Evolutionary conservation across 108 stramenopile species (phyloP), one percentile per base, ranked within the genome.

Genomic region (Fragilaria crotonensis): DNA sequence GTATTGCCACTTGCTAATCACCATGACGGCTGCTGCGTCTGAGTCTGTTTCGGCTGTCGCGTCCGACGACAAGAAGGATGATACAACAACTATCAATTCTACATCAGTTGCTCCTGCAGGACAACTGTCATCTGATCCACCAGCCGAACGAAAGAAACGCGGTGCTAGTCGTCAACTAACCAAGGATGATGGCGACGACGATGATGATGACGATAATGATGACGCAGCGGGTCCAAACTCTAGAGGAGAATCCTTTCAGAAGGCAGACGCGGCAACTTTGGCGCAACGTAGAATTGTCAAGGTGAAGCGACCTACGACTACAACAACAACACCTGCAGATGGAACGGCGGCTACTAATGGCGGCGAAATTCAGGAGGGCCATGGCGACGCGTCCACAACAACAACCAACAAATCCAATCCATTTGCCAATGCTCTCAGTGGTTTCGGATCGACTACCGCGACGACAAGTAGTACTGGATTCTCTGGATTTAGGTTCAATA

Each of bases 161-260:
- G 30, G 29, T 18, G 75, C 75, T 3, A 70, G 67, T 26, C 60
- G 70, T 48, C 75, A 76, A 59, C 51, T 76, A 11, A 76, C 75
- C 56, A 76, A 76, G 55, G 75, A 71, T 48, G 75, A 76, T 50
- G 31, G 9, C 5, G 51, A 25, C 3, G 62, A 62, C 29, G 64
- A 64, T 33, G 63, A 66, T 30, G 1, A 23, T 2, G 59, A 49
- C n/a, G 25, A 18, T 28, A 67, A 64, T 3, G 20, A 25, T 1
- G 50, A 52, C 3, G 18, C 7, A 18, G 29, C 28, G 11, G 26
- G 46, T 1, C 22, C 58, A 2, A 14, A 41, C 7, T 14, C 36
- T 41, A 41, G 36, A 44, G 53, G 52, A 14, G n/a, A n/a, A n/a
- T 32, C 59, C 5, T 75, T 75, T 54, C 5, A 25, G 7, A 58